These are phyloP conservation scores for Pyrus pyrifolia DNA, from an alignment of 306 rosid species.

Conservation along the genomic window DNA sequence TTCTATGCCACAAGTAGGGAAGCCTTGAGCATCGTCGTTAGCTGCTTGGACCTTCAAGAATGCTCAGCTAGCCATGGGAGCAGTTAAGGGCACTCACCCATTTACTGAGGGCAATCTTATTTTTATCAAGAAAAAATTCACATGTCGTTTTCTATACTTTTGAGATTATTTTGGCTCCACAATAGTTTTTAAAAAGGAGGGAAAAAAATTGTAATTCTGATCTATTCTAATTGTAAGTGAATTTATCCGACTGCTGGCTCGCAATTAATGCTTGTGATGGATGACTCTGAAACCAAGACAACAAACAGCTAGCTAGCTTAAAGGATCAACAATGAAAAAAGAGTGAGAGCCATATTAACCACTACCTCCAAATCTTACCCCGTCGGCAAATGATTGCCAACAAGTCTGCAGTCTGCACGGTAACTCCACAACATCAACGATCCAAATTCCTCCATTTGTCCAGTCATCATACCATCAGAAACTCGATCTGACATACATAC, in stretches of 20 bases:
- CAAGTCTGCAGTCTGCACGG: background rate
- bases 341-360: slow-evolving; percentile 24
- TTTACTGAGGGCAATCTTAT: too few species aligned
- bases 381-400: slow-evolving; percentile 27
- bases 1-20: too few species aligned
- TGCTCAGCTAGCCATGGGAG: too few species aligned
- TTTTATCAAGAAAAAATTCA: too few species aligned
- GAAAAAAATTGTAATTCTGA: background rate
- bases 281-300: background rate
- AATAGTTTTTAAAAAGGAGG: too few species aligned
- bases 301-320: background rate
- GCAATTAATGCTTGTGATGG: background rate
- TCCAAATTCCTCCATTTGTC: slow-evolving; percentile 26
- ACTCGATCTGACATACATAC: slow-evolving; percentile 32
- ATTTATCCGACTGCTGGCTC: background rate
- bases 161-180: too few species aligned
- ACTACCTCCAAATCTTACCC: slow-evolving; percentile 28
- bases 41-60: too few species aligned
- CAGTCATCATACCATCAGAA: background rate
- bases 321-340: background rate
- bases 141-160: too few species aligned
- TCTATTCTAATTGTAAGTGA: background rate
- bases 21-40: too few species aligned
- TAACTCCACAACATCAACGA: slow-evolving; percentile 15
- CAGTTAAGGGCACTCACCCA: too few species aligned